phyloP scores from a whole-genome alignment of 78 protist species.

The Dictyostelium discoideum region dicty_2.7 NC_007088.5:1074501-1075000 shows the following conservation, averaged over 20 bases:
- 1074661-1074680: constrained; percentile 87
- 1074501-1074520: neutral
- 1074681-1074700: constrained; percentile 82
- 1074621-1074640: neutral
- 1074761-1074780: neutral
- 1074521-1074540: neutral
- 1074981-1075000: constrained; percentile 89
- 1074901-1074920: constrained; percentile 84
- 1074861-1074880: neutral
- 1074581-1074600: neutral
- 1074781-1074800: too few species aligned
- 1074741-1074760: neutral
- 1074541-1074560: neutral
- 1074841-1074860: neutral
- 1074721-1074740: constrained; percentile 87
- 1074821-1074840: constrained; percentile 90
- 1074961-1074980: constrained; percentile 67
- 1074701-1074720: constrained; percentile 85
- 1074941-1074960: constrained; percentile 83
- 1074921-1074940: constrained; percentile 87
- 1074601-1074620: neutral
- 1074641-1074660: constrained; percentile 83
- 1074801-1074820: constrained; percentile 76
- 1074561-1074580: constrained; percentile 23
- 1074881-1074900: constrained; percentile 57